phyloP scores from a whole-genome alignment of 2,329 filamentous ascomycete genomes.

The Pseudopithomyces maydicus region DNA sequence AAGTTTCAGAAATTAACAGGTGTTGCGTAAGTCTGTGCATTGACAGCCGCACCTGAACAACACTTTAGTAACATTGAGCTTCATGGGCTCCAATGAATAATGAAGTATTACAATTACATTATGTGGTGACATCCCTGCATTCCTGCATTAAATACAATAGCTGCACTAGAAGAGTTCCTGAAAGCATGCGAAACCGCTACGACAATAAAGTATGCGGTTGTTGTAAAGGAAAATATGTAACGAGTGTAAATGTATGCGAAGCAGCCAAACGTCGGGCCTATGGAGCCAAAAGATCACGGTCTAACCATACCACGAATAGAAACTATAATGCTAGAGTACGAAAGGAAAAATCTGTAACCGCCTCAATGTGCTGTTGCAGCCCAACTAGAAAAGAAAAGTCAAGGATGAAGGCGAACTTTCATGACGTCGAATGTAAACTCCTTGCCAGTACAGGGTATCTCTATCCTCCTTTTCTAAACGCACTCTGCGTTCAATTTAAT shows the following conservation, averaged over 20 bases:
- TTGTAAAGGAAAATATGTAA: constrained; percentile 17
- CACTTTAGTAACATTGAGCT: not conserved
- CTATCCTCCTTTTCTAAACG: constrained; percentile 21
- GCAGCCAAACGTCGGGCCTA: not conserved
- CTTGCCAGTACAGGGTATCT: constrained; percentile 26
- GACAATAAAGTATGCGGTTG: constrained; percentile 10
- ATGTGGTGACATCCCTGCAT: not conserved
- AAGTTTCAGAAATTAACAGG: constrained; percentile 24
- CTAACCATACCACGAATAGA: not conserved
- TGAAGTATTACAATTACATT: constrained; percentile 9
- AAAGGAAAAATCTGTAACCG: constrained; percentile 1
- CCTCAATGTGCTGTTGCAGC: constrained; percentile 1
- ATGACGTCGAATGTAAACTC: constrained; percentile 1
- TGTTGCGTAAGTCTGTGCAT: constrained; percentile 20
- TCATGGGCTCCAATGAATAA: not conserved
- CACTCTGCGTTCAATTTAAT: constrained; percentile 8
- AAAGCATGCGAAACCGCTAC: constrained; percentile 8
- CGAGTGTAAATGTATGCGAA: constrained; percentile 17
- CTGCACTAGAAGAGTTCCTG: not conserved
- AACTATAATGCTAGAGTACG: constrained; percentile 10
- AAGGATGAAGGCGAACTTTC: constrained; percentile 1
- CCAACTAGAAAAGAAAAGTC: not conserved
- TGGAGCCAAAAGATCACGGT: not conserved
- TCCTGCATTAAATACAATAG: constrained; percentile 3
- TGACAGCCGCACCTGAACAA: constrained; percentile 2